Base-by-base conservation (phyloP, 495 filamentous ascomycete genomes). In the Clavariopsis aquatica region DNA sequence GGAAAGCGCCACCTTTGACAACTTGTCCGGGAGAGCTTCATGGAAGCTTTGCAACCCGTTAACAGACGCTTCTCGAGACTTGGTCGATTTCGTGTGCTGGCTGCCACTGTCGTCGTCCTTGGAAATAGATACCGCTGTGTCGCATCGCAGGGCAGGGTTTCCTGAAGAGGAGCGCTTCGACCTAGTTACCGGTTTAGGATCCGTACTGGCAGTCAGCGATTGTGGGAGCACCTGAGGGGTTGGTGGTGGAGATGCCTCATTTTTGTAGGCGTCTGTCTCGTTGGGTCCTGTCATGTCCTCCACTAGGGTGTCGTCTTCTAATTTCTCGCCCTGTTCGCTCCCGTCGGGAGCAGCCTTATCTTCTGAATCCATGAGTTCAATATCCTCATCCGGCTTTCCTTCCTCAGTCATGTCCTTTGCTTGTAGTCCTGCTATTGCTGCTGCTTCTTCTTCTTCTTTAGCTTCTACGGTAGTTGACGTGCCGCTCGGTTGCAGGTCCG, bases 1-100 rank as follows among this genome's bases (percentile, higher is more conserved):
- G 0, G 87, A 89, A 71, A 89, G 79, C 0, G 91, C 85, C 12
- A 96, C 80, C 56, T 81, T 87, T 0, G 93, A 93, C n/a, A 86
- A 52, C 20, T 78, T 79, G 2, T 75, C 68, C 2, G 85, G 85
- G 2, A 87, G 76, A 28, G 79, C 78, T 1, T 78, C 78, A 57
- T 77, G 80, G 6, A 75, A 51, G 46, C 63, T 78, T 10, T 83
- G 72, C 34, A 78, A 83, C 36, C 69, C 76, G 28, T 71, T 71
- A 10, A 64, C 68, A 12, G 82, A 84, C 12, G 69, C 66, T 27
- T 73, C 61, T 1, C 60, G 55, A 1, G 73, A 78, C 61, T 68
- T 76, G 6, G 65, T 58, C 19, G 66, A 69, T 31, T 73, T 76
- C 10, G 72, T 68, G 6, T 31, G 49, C 38, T 29, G 55, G 57